These are phyloP conservation scores for Anthoceros angustus DNA, from an alignment of 225 moss, liverwort and hornwort genomes.

Conservation along the genomic window DNA sequence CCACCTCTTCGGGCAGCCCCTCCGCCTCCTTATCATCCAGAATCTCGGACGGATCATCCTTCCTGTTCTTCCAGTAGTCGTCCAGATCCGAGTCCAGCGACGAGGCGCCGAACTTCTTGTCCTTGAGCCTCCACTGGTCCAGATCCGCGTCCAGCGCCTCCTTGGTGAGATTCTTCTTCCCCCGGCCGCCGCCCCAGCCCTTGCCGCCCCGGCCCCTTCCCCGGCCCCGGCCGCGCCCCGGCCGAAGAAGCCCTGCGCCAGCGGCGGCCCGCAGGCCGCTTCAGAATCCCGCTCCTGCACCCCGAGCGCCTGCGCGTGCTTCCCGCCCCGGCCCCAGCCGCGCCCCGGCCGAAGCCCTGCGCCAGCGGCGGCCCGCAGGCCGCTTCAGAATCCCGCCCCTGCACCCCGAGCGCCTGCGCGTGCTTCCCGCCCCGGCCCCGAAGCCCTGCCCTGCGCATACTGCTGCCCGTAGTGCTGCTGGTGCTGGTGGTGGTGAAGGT, in stretches of 20 bases:
- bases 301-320: neutral
- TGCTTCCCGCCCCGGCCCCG: neutral
- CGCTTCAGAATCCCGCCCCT: neutral
- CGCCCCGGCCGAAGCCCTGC: too few species aligned
- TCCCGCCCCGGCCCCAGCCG: too few species aligned
- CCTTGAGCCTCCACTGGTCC: conserved; percentile 71
- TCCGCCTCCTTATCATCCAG: neutral
- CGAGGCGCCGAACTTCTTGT: conserved; percentile 61
- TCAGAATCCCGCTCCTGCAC: neutral
- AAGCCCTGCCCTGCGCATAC: neutral
- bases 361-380: too few species aligned
- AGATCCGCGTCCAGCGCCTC: conserved; percentile 74
- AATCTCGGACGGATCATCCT: conserved; percentile 18
- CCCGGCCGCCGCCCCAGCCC: conserved; percentile 30
- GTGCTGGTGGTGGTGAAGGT: neutral
- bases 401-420: neutral
- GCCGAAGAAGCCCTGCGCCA: neutral
- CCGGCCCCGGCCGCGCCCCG: too few species aligned
- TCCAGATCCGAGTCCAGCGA: conserved; percentile 72
- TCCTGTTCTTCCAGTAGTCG: conserved; percentile 66
- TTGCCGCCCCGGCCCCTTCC: too few species aligned
- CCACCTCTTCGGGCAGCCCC: neutral
- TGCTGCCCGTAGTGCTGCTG: neutral
- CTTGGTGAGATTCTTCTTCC: conserved; percentile 54
- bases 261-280: neutral